phyloP scores from a whole-genome alignment of 2,329 filamentous ascomycete genomes.

The Colletotrichum euphorbiae region DNA sequence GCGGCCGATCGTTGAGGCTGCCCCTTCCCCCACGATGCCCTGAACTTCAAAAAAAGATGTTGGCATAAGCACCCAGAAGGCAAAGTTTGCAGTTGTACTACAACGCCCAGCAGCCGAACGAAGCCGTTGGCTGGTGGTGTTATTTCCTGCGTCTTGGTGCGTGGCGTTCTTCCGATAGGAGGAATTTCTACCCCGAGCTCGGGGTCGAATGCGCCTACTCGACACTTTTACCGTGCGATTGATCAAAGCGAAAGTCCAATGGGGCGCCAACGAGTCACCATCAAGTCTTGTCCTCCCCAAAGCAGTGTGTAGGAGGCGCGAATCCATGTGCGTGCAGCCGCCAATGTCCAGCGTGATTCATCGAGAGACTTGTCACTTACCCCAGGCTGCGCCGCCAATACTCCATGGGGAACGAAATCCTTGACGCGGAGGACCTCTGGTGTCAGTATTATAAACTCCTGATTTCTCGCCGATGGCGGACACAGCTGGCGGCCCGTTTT shows the following conservation, averaged over 20 bases:
- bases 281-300: not conserved
- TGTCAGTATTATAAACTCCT: conserved; percentile 10
- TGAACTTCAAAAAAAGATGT: too few species aligned
- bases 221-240: conserved; percentile 12
- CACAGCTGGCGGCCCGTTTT: not conserved
- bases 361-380: not conserved
- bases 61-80: not conserved
- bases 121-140: not conserved
- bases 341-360: not conserved
- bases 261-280: conserved; percentile 1
- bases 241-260: conserved; percentile 11
- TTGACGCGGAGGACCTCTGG: not conserved
- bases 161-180: conserved; percentile 25
- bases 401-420: not conserved
- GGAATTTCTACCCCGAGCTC: conserved; percentile 8
- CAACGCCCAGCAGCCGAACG: not conserved
- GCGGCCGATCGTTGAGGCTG: not conserved
- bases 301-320: not conserved
- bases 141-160: conserved; percentile 9
- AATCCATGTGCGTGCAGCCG: conserved; percentile 11
- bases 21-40: not conserved
- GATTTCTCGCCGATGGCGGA: not conserved
- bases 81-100: not conserved
- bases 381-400: not conserved
- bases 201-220: not conserved